These are phyloP conservation scores for Limtongia smithiae DNA, from an alignment of 805 yeast species.

Conservation along the genomic window DNA sequence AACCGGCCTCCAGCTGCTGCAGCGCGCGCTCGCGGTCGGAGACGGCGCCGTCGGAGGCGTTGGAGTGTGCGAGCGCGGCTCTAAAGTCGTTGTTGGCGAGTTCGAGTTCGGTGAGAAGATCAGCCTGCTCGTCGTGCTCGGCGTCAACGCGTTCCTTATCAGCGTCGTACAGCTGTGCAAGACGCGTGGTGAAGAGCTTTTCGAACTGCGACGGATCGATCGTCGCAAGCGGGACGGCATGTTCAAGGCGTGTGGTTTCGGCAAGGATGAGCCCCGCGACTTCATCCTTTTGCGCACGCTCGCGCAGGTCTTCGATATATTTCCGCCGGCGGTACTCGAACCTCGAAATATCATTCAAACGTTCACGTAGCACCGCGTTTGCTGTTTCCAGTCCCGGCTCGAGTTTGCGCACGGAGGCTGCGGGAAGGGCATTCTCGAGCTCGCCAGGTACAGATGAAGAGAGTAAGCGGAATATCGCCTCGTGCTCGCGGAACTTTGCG, in stretches of 20 bases:
- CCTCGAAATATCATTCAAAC: constrained; percentile 25
- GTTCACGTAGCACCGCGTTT: constrained; percentile 34
- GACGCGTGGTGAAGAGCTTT: constrained; percentile 27
- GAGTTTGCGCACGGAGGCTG: constrained; percentile 34
- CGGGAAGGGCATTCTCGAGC: constrained; percentile 36
- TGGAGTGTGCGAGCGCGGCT: constrained; percentile 13
- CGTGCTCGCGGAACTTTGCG: constrained; percentile 48
- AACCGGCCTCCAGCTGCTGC: constrained; percentile 50
- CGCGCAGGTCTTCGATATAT: constrained; percentile 27
- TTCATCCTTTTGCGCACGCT: constrained; percentile 21
- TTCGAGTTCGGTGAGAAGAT: constrained; percentile 42
- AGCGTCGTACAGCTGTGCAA: constrained; percentile 45
- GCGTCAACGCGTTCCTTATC: constrained; percentile 50
- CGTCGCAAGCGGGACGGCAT: constrained; percentile 18
- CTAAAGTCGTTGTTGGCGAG: constrained; percentile 29
- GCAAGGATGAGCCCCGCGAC: constrained; percentile 10
- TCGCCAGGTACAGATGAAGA: no score
- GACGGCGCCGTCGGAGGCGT: constrained; percentile 30
- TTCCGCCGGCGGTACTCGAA: constrained; percentile 31
- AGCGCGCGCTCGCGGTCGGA: constrained; percentile 48
- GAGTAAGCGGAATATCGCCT: constrained; percentile 45
- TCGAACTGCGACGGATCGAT: constrained; percentile 31
- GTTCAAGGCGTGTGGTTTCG: constrained; percentile 24
- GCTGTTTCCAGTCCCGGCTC: constrained; percentile 38
- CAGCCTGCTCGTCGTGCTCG: constrained; percentile 41